Conservation (phyloP, 352 stramenopile genomes). For the Globisporangium lucens region DNA sequence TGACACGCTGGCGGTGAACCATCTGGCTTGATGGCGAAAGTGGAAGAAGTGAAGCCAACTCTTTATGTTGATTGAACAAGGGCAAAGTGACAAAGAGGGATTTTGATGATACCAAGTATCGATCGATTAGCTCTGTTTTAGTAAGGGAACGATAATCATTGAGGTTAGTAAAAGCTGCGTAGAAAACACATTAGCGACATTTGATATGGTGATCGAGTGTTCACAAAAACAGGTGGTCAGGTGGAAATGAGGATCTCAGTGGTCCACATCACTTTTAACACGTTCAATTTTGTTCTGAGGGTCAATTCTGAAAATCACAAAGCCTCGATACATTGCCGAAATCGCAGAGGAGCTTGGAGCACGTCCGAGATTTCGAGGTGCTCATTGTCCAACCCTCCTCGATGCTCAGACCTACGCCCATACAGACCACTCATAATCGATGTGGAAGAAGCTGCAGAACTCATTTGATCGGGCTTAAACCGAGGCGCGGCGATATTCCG, state of each 20-base stretch:
- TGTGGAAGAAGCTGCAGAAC: no score
- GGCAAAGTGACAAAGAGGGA: background rate
- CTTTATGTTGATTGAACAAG: background rate
- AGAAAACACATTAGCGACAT: background rate
- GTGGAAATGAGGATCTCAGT: background rate
- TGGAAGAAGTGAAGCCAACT: background rate
- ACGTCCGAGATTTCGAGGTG: no score
- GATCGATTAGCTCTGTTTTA: background rate
- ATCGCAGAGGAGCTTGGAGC: no score
- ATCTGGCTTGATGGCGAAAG: background rate
- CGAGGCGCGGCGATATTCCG: no score
- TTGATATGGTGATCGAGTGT: background rate
- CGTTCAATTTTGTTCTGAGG: no score
- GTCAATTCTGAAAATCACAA: no score
- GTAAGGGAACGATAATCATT: background rate
- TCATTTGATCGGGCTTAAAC: no score
- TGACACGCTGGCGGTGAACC: background rate
- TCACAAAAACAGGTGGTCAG: background rate
- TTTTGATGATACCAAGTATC: background rate
- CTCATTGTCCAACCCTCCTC: no score
- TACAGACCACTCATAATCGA: no score
- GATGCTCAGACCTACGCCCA: no score
- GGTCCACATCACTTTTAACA: no score
- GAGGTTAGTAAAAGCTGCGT: background rate
- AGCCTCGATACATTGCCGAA: no score